Evolutionary conservation across 2,329 filamentous ascomycete genomes (phyloP).

Genomic region (Stagonosporopsis rhizophila): DNA sequence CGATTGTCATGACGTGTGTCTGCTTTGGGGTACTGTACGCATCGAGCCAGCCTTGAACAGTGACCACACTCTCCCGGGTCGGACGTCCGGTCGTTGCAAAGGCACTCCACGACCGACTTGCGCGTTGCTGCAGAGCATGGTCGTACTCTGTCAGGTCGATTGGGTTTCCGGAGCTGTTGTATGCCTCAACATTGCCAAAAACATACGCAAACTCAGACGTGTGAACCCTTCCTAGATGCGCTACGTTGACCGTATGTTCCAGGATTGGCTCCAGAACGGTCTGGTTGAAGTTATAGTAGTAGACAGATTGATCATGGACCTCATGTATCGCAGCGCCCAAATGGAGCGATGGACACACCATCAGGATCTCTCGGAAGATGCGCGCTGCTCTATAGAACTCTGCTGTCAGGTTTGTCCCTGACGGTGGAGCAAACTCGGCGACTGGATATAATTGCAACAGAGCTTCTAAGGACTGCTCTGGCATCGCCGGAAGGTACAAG

Average conservation of each 20-base stretch:
- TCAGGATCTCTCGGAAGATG: constrained; percentile 61
- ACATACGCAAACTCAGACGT: constrained; percentile 63
- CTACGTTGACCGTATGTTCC: constrained; percentile 37
- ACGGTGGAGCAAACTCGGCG: constrained; percentile 53
- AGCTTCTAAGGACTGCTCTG: constrained; percentile 27
- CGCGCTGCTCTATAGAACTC: constrained; percentile 61
- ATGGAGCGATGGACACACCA: constrained; percentile 58
- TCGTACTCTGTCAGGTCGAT: constrained; percentile 50
- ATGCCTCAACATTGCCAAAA: constrained; percentile 54
- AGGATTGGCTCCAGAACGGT: constrained; percentile 59
- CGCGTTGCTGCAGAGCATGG: constrained; percentile 49
- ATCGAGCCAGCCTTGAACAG: constrained; percentile 17
- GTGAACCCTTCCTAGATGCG: constrained; percentile 58
- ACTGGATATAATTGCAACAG: constrained; percentile 46
- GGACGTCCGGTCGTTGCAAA: constrained; percentile 50
- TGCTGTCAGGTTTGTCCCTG: constrained; percentile 50
- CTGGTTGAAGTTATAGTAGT: constrained; percentile 62
- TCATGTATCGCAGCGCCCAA: constrained; percentile 52
- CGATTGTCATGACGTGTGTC: constrained; percentile 45
- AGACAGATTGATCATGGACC: constrained; percentile 51
- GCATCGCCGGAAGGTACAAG: constrained; percentile 51
- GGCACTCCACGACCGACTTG: constrained; percentile 58
- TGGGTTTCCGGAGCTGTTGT: constrained; percentile 49
- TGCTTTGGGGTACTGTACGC: constrained; percentile 18
- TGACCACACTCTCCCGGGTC: constrained; percentile 21